Percentiles rank a stretch among this genome's conserved stretches.
Conservation (phyloP, 805 yeast species). For the Lipomyces sp. region DNA sequence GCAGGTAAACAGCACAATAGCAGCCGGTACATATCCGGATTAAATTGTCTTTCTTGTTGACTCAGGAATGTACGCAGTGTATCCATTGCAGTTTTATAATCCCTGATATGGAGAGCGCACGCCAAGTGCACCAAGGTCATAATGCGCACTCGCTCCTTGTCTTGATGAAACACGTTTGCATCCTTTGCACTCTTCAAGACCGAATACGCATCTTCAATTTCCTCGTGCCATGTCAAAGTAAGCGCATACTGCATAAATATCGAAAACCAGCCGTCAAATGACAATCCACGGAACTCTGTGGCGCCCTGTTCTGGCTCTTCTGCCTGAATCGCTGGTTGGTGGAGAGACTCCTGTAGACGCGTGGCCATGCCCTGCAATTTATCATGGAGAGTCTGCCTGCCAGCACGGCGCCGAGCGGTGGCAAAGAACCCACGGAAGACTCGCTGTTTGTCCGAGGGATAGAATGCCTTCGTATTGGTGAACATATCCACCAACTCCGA, state of each 20-base stretch:
- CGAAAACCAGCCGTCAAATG: conserved; percentile 82
- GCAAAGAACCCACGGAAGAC: conserved; percentile 68
- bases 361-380: conserved; percentile 66
- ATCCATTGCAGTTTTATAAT: conserved; percentile 59
- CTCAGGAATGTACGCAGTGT: conserved; percentile 54
- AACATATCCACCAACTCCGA: conserved; percentile 83
- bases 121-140: conserved; percentile 72
- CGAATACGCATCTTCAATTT: conserved; percentile 65
- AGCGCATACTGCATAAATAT: conserved; percentile 80
- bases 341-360: conserved; percentile 49
- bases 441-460: conserved; percentile 73
- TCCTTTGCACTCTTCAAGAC: conserved; percentile 75
- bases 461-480: conserved; percentile 74
- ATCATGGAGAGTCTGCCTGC: conserved; percentile 70
- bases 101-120: conserved; percentile 56
- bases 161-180: conserved; percentile 76
- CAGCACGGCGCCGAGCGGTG: conserved; percentile 55
- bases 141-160: conserved; percentile 61
- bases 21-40: conserved; percentile 66
- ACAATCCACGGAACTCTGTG: conserved; percentile 67
- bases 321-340: conserved; percentile 54
- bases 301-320: conserved; percentile 48
- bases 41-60: conserved; percentile 70
- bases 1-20: conserved; percentile 67
- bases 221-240: conserved; percentile 63